These are phyloP conservation scores for Xylaria sp. DNA, from an alignment of 2,329 filamentous ascomycete species.

Conservation along the genomic window DNA sequence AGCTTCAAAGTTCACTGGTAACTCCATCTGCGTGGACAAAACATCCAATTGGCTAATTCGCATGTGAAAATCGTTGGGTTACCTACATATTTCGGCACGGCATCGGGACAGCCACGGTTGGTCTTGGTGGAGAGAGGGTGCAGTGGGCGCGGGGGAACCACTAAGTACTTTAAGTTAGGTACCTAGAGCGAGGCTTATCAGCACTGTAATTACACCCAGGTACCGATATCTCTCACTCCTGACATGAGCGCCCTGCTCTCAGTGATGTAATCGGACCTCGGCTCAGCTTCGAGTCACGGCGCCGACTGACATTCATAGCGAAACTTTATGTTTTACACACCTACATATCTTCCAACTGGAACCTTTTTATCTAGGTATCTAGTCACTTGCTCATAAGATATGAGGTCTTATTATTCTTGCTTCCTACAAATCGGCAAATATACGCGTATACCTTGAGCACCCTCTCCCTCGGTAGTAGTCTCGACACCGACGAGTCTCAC, in stretches of 20 bases:
- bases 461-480: neutral
- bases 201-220: constrained; percentile 1
- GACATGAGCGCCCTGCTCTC: too few relatives aligned
- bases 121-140: neutral
- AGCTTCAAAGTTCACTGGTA: neutral
- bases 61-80: constrained; percentile 26
- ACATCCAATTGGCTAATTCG: constrained; percentile 2
- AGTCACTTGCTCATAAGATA: constrained; percentile 8
- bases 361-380: neutral
- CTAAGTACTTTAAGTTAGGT: too few relatives aligned
- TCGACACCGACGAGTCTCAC: neutral
- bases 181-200: neutral
- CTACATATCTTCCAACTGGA: neutral
- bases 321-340: constrained; percentile 28
- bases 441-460: constrained; percentile 18
- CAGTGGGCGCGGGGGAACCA: constrained; percentile 9
- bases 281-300: constrained; percentile 31
- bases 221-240: too few relatives aligned
- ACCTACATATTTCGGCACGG: constrained; percentile 4
- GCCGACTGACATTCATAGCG: constrained; percentile 11
- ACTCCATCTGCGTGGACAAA: neutral
- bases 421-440: constrained; percentile 6
- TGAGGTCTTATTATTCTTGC: constrained; percentile 14
- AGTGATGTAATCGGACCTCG: constrained; percentile 49
- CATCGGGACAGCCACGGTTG: neutral